phyloP scores from a whole-genome alignment of 225 moss, liverwort and hornwort species.

The Climacium dendroides region DNA sequence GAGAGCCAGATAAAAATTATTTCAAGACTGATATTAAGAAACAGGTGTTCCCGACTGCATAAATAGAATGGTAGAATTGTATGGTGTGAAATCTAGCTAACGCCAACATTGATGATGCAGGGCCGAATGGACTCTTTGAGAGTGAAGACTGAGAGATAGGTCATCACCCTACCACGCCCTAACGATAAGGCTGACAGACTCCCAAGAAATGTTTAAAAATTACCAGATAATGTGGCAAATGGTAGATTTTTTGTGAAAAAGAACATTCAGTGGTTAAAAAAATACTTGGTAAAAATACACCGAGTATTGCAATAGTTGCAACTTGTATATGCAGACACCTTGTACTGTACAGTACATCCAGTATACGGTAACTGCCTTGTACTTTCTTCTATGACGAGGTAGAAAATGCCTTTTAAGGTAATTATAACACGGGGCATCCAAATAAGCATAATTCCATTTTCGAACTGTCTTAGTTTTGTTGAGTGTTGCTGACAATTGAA shows the following conservation, averaged over 20 bases:
- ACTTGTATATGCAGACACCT: background rate
- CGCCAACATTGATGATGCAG: background rate
- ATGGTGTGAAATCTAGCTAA: background rate
- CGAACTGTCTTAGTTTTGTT: background rate
- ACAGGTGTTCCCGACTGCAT: background rate
- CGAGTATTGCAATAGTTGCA: too few relatives aligned
- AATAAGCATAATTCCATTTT: background rate
- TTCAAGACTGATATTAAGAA: background rate
- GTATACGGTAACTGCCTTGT: background rate
- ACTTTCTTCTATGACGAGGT: background rate
- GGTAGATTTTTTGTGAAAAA: background rate
- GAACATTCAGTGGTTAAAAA: too few relatives aligned
- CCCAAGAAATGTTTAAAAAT: background rate
- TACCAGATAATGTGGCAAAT: background rate
- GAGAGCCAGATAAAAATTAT: background rate
- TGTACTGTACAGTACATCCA: background rate
- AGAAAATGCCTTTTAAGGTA: background rate
- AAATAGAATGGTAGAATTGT: background rate
- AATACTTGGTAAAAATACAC: background rate
- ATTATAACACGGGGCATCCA: background rate
- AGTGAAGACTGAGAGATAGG: background rate
- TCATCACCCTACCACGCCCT: background rate
- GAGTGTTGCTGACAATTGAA: background rate
- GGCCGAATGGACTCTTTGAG: slow-evolving; percentile 30
- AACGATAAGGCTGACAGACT: background rate